Base-by-base conservation (phyloP, 1,284 basidiomycete species). In the Ustilago cynodontis region DNA sequence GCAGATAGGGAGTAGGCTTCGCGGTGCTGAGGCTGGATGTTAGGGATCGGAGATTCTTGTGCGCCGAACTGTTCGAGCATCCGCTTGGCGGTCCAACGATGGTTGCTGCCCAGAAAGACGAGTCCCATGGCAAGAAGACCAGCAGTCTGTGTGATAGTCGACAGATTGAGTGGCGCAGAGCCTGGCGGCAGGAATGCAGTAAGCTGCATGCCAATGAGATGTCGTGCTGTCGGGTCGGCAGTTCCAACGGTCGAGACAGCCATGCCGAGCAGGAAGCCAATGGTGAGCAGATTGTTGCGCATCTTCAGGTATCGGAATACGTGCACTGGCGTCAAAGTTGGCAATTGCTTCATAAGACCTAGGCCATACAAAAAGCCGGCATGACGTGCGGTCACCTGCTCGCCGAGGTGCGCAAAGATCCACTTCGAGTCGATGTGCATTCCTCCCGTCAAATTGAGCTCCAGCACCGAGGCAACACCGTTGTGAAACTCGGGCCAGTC, bases 401-500 rank as follows among this genome's bases (percentile, higher is more conserved):
- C 69, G 14, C 70, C 71, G 29, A 79, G 74, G 51, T 82, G 80
- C 9, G 75, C 77, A 69, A 83, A 85, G 64, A 85, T 82, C 84
- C 84, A 86, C 53, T 80, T 79, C 8, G 79, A 81, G 41, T 85
- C 84, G 43, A 85, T 50, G 10, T 35, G 50, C 37, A 94, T 93
- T 45, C 95, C 90, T 20, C 91, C 91, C 59, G 89, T 88, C 50
- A 81, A 45, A n/a, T 92, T 90, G n/a, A 91, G 89, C 63, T 83
- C 76, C 0, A 99, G 87, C 1, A 93, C 96, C 1, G 94, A 93
- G 1, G 95, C 93, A 0, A 97, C 95, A 18, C 97, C 97, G 73
- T 97, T 96, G 87, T 99, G 95, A 86, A 99, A 99, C 70, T 95
- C 93, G 18, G 94, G 94, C 97, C 96, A 99, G 64, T 90, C 91